phyloP scores from a whole-genome alignment of 1,284 basidiomycete genomes.

The Ustanciosporium gigantosporum region DNA sequence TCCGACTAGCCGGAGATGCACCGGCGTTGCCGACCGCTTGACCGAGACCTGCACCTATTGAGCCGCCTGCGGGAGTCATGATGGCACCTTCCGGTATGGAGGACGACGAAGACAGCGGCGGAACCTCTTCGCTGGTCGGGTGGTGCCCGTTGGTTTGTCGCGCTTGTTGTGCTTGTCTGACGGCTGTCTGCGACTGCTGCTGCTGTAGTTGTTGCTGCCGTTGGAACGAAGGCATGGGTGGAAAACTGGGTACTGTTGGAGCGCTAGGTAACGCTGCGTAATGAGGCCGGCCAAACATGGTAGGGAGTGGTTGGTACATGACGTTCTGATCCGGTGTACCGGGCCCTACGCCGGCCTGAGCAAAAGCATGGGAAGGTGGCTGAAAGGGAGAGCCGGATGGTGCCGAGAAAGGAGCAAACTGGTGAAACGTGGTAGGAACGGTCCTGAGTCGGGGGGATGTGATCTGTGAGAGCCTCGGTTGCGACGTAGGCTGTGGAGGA shows the following conservation, averaged over 20 bases:
- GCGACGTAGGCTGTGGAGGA: constrained; percentile 24
- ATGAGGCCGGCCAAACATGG: neutral
- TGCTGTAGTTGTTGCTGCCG: constrained; percentile 32
- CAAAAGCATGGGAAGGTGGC: constrained; percentile 13
- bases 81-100: constrained; percentile 11
- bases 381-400: constrained; percentile 28
- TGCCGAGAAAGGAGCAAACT: too few relatives aligned
- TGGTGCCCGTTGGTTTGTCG: constrained; percentile 1
- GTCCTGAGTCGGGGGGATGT: constrained; percentile 29
- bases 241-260: constrained; percentile 17
- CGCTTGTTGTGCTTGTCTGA: constrained; percentile 20
- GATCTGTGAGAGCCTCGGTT: constrained; percentile 30
- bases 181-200: constrained; percentile 23
- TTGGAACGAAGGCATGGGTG: constrained; percentile 24
- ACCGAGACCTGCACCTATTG: constrained; percentile 35
- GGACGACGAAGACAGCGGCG: neutral
- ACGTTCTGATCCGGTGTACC: constrained; percentile 29
- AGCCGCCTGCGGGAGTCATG: constrained; percentile 38
- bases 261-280: constrained; percentile 5
- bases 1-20: constrained; percentile 32
- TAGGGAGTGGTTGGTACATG: constrained; percentile 22
- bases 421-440: neutral
- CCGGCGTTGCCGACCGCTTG: constrained; percentile 39
- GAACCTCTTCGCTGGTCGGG: too few relatives aligned
- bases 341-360: constrained; percentile 20